Evolutionary conservation across 257 asterid species (phyloP).

Genomic region (Nicotiana tomentosiformis): DNA sequence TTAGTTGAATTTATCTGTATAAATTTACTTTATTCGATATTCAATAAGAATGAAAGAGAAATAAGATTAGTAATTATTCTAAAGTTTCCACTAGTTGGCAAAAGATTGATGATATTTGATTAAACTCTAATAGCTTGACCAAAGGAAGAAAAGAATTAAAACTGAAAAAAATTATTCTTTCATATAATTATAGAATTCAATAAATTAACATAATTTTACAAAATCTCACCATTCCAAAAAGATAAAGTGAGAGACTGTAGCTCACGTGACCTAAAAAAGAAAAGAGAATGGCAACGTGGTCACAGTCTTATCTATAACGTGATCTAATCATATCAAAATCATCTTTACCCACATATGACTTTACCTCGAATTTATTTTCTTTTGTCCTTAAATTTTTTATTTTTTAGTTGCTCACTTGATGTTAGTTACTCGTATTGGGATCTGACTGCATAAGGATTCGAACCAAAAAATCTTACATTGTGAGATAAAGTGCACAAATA

Average conservation of each 20-base stretch:
- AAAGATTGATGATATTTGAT: too few relatives aligned
- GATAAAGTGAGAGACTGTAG: not conserved
- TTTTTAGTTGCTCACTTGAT: too few relatives aligned
- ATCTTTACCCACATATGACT: conserved; percentile 15
- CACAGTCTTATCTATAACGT: conserved; percentile 17
- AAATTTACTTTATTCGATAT: not conserved
- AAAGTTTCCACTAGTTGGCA: too few relatives aligned
- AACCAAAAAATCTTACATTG: too few relatives aligned
- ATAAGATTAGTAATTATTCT: not conserved
- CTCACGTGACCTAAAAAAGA: not conserved
- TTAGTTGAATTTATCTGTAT: not conserved
- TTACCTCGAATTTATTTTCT: not conserved
- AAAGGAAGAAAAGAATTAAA: too few relatives aligned
- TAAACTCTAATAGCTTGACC: too few relatives aligned
- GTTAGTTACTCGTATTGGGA: too few relatives aligned
- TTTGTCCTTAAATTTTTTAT: not conserved
- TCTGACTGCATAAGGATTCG: too few relatives aligned
- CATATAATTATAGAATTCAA: not conserved
- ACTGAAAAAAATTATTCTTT: too few relatives aligned
- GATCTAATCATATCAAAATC: conserved; percentile 38
- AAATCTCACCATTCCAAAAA: too few relatives aligned
- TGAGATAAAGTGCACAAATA: too few relatives aligned
- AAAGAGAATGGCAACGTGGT: not conserved
- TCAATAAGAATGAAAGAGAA: not conserved
- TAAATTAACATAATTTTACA: not conserved